Conservation (phyloP, 1,284 basidiomycete genomes). For the Malassezia pachydermatis region DNA sequence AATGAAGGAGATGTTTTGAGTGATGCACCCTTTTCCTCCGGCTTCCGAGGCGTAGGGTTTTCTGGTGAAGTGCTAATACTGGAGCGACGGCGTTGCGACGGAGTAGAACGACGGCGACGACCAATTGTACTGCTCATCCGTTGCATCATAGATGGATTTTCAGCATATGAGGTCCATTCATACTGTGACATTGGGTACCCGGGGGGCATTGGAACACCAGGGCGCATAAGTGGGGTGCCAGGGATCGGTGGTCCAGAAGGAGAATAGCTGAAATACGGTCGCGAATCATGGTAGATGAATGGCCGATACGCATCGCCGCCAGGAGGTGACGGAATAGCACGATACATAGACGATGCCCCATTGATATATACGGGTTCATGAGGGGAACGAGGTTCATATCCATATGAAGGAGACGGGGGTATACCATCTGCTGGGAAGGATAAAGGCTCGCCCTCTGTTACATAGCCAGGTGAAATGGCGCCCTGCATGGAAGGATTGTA, state of each 20-base stretch:
- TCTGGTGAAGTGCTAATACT: too few relatives aligned
- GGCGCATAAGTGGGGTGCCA: not conserved
- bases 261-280: not conserved
- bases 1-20: too few relatives aligned
- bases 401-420: not conserved
- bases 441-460: not conserved
- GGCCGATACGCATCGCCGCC: not conserved
- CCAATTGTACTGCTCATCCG: not conserved
- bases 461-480: not conserved
- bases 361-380: not conserved
- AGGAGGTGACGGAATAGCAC: not conserved
- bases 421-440: not conserved
- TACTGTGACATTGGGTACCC: not conserved
- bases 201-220: not conserved
- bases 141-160: too few relatives aligned
- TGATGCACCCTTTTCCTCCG: too few relatives aligned
- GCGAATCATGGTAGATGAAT: conserved; percentile 2
- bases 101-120: not conserved
- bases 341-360: not conserved
- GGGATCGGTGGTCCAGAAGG: not conserved
- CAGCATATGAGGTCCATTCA: not conserved
- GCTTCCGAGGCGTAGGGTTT: too few relatives aligned
- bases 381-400: not conserved
- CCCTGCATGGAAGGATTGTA: not conserved
- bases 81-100: too few relatives aligned